Evolutionary conservation across 495 filamentous ascomycete genomes (phyloP), one percentile per base, ranked within the genome.

Genomic region (Daldinia grandis): DNA sequence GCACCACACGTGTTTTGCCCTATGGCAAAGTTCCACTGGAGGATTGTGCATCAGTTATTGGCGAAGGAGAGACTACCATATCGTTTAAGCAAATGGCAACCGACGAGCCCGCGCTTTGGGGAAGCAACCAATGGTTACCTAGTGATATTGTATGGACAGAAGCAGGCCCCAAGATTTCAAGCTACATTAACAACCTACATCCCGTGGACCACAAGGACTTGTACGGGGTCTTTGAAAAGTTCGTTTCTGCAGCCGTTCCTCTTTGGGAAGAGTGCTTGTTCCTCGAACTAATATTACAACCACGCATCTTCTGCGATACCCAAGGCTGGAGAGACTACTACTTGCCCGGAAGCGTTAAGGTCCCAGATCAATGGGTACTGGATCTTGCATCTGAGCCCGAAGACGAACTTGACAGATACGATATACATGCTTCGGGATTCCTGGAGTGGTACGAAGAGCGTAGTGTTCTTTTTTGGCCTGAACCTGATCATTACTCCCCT

Each of bases 121-220:
- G 65, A 19, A 12, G 10, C 5, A 35, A 7, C 54, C 88, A 91
- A 60, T 90, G 86, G 87, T 76, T 90, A 19, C 88, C 89, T 0
- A 84, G 81, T 40, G 81, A 90, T 12, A 81, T 91, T 21, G 54
- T 78, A 5, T 75, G 88, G 47, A 28, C 61, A 4, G 74, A 81
- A 78, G 27, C 84, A 82, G 62, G 85, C 77, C 77, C 89, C 87
- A 68, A 89, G 87, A 78, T 93, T 86, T 62, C 87, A 84, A 69
- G 81, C 76, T 89, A 90, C 69, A 86, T 91, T 78, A 91, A 91
- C 66, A 90, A 90, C 63, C 74, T 88, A 0, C 84, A 89, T 60
- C 88, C 89, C 0, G 33, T 30, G 3, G 49, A 81, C 19, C 78
- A 89, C 61, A 54, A 60, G 5, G 50, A 63, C 2, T 79, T 91